Evolutionary conservation across 352 stramenopile species (phyloP).

Genomic region (Phytopythium boreale): DNA sequence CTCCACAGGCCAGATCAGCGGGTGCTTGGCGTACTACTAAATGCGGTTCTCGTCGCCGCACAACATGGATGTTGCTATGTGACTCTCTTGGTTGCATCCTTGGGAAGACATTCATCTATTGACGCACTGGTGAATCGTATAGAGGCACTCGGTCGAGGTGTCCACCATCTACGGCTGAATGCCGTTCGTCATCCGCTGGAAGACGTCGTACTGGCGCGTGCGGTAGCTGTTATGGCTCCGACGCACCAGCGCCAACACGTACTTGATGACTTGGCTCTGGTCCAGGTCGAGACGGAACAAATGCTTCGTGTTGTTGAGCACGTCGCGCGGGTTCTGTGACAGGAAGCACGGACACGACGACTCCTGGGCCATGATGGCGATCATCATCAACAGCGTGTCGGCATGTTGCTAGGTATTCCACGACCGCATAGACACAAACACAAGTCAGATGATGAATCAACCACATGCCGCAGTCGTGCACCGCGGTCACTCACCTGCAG

Average conservation of each 20-base stretch:
- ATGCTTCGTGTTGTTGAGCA: slow-evolving; percentile 72
- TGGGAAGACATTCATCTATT: neutral
- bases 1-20: neutral
- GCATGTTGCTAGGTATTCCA: slow-evolving; percentile 63
- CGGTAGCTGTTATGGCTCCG: slow-evolving; percentile 90
- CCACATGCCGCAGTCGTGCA: neutral
- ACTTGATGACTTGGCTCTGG: slow-evolving; percentile 86
- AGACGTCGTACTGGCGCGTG: slow-evolving; percentile 89
- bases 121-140: neutral
- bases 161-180: slow-evolving; percentile 61
- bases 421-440: neutral
- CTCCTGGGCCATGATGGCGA: slow-evolving; percentile 95
- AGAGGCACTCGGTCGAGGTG: neutral
- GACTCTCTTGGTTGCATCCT: neutral
- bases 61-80: neutral
- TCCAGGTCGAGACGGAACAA: slow-evolving; percentile 81
- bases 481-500: slow-evolving; percentile 73
- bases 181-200: slow-evolving; percentile 92
- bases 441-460: slow-evolving; percentile 6
- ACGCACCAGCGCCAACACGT: slow-evolving; percentile 87
- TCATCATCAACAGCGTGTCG: slow-evolving; percentile 94
- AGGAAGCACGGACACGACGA: slow-evolving; percentile 96
- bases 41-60: neutral
- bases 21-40: neutral
- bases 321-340: slow-evolving; percentile 67